These are phyloP conservation scores for Candida berthetii DNA, from an alignment of 805 yeast species.

Conservation along the genomic window DNA sequence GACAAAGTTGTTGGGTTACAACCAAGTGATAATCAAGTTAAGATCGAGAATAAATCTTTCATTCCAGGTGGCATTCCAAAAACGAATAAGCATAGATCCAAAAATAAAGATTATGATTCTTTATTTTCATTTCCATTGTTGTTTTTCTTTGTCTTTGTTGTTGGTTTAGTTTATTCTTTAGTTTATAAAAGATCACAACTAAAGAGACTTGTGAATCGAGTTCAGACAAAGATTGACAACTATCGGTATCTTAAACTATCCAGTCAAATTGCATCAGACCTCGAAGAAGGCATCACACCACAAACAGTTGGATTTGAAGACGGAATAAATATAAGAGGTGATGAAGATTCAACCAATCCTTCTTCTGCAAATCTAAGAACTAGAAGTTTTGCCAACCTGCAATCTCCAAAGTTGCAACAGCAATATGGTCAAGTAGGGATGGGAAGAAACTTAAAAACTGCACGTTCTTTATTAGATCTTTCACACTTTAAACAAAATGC, in stretches of 20 bases:
- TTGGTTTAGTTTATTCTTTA: background rate
- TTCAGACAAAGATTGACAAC: background rate
- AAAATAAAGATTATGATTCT: background rate
- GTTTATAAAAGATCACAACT: background rate
- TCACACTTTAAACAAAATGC: background rate
- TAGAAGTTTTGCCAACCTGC: conserved; percentile 2
- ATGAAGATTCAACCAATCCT: background rate
- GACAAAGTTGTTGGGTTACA: conserved; percentile 1
- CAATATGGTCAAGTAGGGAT: too few relatives aligned
- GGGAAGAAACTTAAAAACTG: too few relatives aligned
- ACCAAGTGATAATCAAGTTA: conserved; percentile 3
- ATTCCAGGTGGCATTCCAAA: conserved; percentile 1
- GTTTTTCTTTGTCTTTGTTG: background rate
- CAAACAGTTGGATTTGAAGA: background rate
- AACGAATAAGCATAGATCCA: background rate
- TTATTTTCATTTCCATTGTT: background rate
- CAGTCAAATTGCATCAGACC: background rate
- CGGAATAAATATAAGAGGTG: too few relatives aligned
- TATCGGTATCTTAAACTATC: conserved; percentile 1
- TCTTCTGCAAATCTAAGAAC: conserved; percentile 1
- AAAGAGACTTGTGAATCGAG: background rate
- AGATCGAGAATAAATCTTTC: conserved; percentile 11
- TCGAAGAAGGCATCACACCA: conserved; percentile 1
- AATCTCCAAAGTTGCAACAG: background rate
- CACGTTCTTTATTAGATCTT: conserved; percentile 3